These are phyloP conservation scores for Alternaria ethzedia DNA, from an alignment of 2,329 filamentous ascomycete species.

Conservation along the genomic window DNA sequence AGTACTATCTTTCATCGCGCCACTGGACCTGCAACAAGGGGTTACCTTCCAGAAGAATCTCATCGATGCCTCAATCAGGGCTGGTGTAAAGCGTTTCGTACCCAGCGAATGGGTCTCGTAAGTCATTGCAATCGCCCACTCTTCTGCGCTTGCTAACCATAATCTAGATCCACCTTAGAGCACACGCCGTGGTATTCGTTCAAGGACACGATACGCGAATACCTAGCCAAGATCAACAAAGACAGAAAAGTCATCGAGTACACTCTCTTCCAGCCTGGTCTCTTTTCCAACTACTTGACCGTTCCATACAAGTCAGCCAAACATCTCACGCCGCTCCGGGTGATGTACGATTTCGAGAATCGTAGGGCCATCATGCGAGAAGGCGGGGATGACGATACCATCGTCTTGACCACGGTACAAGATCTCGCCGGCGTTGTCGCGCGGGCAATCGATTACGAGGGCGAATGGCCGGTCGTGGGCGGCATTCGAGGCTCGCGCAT, in stretches of 20 bases:
- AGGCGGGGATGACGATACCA: conserved; percentile 43
- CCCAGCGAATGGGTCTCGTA: conserved; percentile 36
- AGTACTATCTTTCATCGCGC: conserved; percentile 59
- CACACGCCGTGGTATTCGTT: conserved; percentile 57
- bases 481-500: conserved; percentile 20
- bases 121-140: not conserved
- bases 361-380: conserved; percentile 5
- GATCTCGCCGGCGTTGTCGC: conserved; percentile 26
- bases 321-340: conserved; percentile 44
- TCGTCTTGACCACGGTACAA: conserved; percentile 25
- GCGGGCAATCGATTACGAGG: conserved; percentile 23
- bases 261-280: conserved; percentile 59
- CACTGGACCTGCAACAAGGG: conserved; percentile 27
- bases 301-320: conserved; percentile 55
- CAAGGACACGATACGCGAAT: conserved; percentile 56
- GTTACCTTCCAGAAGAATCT: conserved; percentile 21
- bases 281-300: conserved; percentile 61
- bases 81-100: conserved; percentile 31
- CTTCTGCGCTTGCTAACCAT: not conserved
- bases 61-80: conserved; percentile 29
- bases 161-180: no score
- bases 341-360: not conserved
- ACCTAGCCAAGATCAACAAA: conserved; percentile 59
- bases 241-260: conserved; percentile 60
- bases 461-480: conserved; percentile 27